phyloP scores from a whole-genome alignment of 2,329 filamentous ascomycete species.

The Whalleya microplaca region DNA sequence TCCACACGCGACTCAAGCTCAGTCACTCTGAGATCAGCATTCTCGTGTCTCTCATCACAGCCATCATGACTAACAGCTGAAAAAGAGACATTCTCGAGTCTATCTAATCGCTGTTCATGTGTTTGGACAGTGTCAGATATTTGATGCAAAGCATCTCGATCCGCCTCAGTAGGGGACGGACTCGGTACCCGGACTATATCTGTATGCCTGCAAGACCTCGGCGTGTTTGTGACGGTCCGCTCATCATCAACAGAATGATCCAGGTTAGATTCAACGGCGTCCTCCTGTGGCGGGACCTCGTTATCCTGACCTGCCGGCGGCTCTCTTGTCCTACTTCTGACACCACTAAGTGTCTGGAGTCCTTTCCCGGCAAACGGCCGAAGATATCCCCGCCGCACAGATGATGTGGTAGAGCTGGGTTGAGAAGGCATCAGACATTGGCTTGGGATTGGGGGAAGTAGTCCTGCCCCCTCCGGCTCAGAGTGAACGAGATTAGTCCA shows the following conservation, averaged over 20 bases:
- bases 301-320: conserved; percentile 38
- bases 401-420: conserved; percentile 56
- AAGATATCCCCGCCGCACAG: conserved; percentile 53
- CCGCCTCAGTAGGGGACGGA: conserved; percentile 27
- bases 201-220: conserved; percentile 32
- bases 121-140: conserved; percentile 58
- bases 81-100: conserved; percentile 72
- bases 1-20: conserved; percentile 69
- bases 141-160: conserved; percentile 47
- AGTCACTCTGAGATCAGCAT: conserved; percentile 67
- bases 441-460: conserved; percentile 51
- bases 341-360: conserved; percentile 55
- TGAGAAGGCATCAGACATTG: conserved; percentile 58
- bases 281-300: conserved; percentile 25
- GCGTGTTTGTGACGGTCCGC: conserved; percentile 38
- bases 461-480: conserved; percentile 37
- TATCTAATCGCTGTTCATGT: conserved; percentile 68
- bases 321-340: conserved; percentile 37
- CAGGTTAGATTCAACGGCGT: conserved; percentile 21
- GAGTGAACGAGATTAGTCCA: conserved; percentile 52
- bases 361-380: conserved; percentile 61
- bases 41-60: conserved; percentile 68
- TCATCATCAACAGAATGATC: conserved; percentile 32
- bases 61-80: conserved; percentile 69
- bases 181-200: conserved; percentile 25